Conservation (phyloP, 2,329 filamentous ascomycete species). For the Zopfia rhizophila region DNA sequence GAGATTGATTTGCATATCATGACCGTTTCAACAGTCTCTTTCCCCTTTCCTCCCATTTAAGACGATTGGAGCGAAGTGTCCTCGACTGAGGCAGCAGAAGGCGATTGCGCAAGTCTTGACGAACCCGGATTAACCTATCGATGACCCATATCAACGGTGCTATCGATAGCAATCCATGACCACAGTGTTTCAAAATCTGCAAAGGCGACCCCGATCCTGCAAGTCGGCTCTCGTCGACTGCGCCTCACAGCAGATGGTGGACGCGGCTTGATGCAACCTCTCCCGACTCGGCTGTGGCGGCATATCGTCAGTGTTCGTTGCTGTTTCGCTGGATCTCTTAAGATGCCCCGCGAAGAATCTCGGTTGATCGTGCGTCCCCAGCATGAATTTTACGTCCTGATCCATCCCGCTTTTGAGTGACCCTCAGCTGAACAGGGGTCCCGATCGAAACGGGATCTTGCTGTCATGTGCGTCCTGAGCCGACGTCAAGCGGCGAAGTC, state of each 20-base stretch:
- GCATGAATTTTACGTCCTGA: slow-evolving; percentile 28
- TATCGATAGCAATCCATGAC: slow-evolving; percentile 47
- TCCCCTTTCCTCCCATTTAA: slow-evolving; percentile 24
- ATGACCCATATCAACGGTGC: slow-evolving; percentile 35
- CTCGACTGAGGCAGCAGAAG: slow-evolving; percentile 34
- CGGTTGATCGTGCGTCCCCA: slow-evolving; percentile 28
- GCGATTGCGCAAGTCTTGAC: slow-evolving; percentile 36
- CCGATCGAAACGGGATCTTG: slow-evolving; percentile 20
- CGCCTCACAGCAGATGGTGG: slow-evolving; percentile 37
- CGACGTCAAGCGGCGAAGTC: slow-evolving; percentile 20
- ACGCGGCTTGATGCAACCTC: slow-evolving; percentile 31
- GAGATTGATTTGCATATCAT: slow-evolving; percentile 20
- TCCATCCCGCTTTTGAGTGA: slow-evolving; percentile 25
- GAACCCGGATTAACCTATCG: slow-evolving; percentile 38
- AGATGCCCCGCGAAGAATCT: slow-evolving; percentile 18
- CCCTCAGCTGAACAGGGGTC: slow-evolving; percentile 48
- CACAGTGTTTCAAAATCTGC: slow-evolving; percentile 46
- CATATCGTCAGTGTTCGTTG: slow-evolving; percentile 27
- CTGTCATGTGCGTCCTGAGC: slow-evolving; percentile 17
- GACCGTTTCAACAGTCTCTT: slow-evolving; percentile 38
- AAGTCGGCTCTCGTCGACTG: slow-evolving; percentile 31
- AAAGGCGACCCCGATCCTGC: slow-evolving; percentile 36
- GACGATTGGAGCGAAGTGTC: slow-evolving; percentile 40
- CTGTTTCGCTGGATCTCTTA: slow-evolving; percentile 21
- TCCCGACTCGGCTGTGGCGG: slow-evolving; percentile 41